phyloP scores from a whole-genome alignment of 306 rosid species.

The Castanopsis chinensis region DNA sequence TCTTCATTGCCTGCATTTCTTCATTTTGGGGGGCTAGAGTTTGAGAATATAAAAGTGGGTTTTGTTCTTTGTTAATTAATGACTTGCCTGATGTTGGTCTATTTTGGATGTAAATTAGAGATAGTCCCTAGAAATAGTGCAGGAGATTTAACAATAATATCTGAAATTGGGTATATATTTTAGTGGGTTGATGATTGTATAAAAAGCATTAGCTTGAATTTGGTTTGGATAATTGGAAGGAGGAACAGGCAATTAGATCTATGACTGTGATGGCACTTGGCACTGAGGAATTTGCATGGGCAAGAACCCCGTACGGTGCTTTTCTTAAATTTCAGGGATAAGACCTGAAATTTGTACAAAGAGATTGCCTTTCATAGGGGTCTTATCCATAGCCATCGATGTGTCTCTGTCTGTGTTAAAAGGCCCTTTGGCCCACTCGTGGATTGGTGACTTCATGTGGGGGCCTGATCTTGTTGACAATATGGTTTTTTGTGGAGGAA shows the following conservation, averaged over 20 bases:
- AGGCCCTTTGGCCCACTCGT: background rate
- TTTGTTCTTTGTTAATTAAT: background rate
- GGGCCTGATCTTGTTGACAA: background rate
- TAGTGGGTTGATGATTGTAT: background rate
- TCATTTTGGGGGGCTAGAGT: background rate
- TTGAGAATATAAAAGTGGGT: background rate
- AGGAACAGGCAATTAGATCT: too few species aligned
- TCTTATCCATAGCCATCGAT: background rate
- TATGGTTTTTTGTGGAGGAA: background rate
- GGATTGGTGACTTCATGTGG: background rate
- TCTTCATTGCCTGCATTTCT: background rate
- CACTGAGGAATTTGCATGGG: too few species aligned
- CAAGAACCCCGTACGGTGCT: background rate
- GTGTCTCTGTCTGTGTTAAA: background rate
- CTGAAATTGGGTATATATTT: background rate
- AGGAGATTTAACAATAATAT: background rate
- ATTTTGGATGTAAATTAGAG: background rate
- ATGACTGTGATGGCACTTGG: too few species aligned
- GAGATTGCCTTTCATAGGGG: background rate
- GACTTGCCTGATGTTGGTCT: background rate
- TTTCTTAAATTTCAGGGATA: background rate
- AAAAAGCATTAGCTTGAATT: too few species aligned
- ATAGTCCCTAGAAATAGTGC: background rate
- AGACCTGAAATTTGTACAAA: background rate
- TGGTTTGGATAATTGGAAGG: too few species aligned